phyloP scores from a whole-genome alignment of 2,329 filamentous ascomycete genomes.

The Diaporthe citrichinensis region DNA sequence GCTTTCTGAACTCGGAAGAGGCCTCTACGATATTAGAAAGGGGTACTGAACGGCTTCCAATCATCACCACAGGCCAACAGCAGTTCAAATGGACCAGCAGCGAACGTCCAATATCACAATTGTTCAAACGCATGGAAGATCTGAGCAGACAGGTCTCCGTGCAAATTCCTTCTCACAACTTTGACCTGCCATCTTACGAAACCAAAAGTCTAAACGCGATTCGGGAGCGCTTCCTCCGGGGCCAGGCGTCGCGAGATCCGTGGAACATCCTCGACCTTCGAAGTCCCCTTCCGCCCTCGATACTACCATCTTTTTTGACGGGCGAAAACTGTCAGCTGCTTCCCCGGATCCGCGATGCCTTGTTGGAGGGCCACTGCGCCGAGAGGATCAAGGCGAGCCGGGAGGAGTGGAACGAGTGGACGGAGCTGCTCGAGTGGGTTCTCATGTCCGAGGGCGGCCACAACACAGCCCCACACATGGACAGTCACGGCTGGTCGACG shows the following conservation, averaged over 20 bases:
- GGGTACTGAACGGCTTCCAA: constrained; percentile 40
- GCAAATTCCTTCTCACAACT: constrained; percentile 48
- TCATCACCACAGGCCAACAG: constrained; percentile 47
- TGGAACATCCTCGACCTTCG: constrained; percentile 50
- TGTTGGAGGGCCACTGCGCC: constrained; percentile 55
- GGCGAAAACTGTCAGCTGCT: constrained; percentile 50
- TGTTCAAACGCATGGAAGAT: constrained; percentile 49
- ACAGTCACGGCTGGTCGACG: constrained; percentile 52
- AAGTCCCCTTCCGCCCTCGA: constrained; percentile 46
- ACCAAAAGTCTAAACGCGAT: constrained; percentile 44
- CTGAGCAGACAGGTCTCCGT: constrained; percentile 47
- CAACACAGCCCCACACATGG: constrained; percentile 52
- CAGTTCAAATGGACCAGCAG: constrained; percentile 46
- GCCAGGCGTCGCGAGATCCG: constrained; percentile 42
- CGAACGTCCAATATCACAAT: constrained; percentile 46
- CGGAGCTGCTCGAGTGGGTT: constrained; percentile 51
- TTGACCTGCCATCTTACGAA: constrained; percentile 46
- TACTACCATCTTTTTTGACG: constrained; percentile 47
- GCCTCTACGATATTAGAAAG: constrained; percentile 36
- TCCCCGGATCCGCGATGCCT: constrained; percentile 47
- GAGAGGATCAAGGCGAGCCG: constrained; percentile 47
- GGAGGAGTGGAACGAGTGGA: constrained; percentile 52
- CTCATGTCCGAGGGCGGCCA: constrained; percentile 52
- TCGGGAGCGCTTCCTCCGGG: constrained; percentile 44
- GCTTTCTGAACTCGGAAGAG: constrained; percentile 37